Conservation (phyloP, 371 early-diverging fungal genomes). For the Mortierella sp. region DNA sequence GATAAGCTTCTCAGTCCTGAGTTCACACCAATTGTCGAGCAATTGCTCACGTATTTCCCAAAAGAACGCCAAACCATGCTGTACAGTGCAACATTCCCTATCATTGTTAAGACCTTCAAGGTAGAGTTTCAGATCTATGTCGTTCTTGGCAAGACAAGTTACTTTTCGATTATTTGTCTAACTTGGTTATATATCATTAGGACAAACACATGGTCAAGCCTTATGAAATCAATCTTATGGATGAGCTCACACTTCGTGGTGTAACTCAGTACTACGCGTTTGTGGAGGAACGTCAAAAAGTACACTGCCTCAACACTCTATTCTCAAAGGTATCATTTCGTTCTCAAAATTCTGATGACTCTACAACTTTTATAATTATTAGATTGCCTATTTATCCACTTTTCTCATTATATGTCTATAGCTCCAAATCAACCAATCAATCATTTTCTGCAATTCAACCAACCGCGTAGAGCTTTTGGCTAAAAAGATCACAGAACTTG, state of each 20-base stretch:
- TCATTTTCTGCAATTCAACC: conserved; percentile 99
- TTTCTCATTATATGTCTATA: conserved; percentile 30
- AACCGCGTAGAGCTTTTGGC: conserved; percentile 98
- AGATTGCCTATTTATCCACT: neutral
- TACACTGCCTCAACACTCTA: conserved; percentile 97
- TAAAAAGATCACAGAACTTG: conserved; percentile 98
- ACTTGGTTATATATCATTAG: conserved; percentile 7
- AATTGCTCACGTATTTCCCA: conserved; percentile 88
- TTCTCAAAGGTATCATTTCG: conserved; percentile 87
- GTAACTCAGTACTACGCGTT: conserved; percentile 99
- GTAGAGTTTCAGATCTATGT: neutral
- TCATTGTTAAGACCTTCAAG: conserved; percentile 95
- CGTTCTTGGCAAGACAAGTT: neutral
- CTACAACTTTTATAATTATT: neutral
- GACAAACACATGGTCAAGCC: conserved; percentile 94
- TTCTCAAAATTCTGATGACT: neutral
- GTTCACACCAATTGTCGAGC: conserved; percentile 97
- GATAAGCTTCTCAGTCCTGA: conserved; percentile 98
- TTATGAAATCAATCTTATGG: conserved; percentile 99
- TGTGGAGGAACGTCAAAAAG: conserved; percentile 98
- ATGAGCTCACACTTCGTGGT: conserved; percentile 97
- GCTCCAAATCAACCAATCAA: conserved; percentile 99
- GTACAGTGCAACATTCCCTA: conserved; percentile 99
- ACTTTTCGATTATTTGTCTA: neutral
- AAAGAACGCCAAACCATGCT: conserved; percentile 94